Base-by-base conservation (phyloP, 371 early-diverging fungal species). In the Cladochytrium tenue region DNA sequence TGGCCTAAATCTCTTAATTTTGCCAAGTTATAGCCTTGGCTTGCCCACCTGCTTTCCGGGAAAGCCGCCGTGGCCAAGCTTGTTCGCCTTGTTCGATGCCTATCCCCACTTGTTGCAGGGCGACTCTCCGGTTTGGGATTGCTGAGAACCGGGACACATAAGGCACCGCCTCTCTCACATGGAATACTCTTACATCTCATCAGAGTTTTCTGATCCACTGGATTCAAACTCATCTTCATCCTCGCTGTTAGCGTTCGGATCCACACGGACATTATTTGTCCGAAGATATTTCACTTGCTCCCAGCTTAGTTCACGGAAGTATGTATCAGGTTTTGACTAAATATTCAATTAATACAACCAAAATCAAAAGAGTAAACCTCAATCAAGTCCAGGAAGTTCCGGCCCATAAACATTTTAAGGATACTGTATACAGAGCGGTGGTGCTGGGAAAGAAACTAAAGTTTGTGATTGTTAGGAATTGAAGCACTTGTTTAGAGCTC, bases 261-360 rank as follows among this genome's bases (percentile, higher is more conserved):
- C 67, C 61, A 83, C 73, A 52, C 69, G 70, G 43, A 83, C 73
- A n/a, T 63, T 77, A 63, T 83, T 83, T 26, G 78, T 74, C 0
- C 80, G 74, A 27, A 85, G 63, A 63, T 78, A 83, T 20, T 77
- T 71, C 23, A 82, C 74, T 69, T 85, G 86, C 32, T 83, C 83
- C 65, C 75, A 72, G 20, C 68, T 84, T 32, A 85, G 76, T 58
- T 85, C 86, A 33, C 68, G 62, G 67, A 69, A 85, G 63, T 80
- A 83, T 2, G 82, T 84, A 58, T 84, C 84, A 1, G 86, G 86
- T 58, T 75, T 73, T 35, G 65, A 51, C 78, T 79, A 43, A 20
- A 10, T 28, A 20, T 33, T 43, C 20, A 4, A 4, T 60, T 43
- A 43, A 4, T 34, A 13, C 20, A 20, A 13, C 43, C 43, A 43